A percentile compares a stretch with the other conserved stretches of the same genome.
Evolutionary conservation across 768 basidiomycete species (phyloP).

Genomic region (Cantharellus cinnabarinus): DNA sequence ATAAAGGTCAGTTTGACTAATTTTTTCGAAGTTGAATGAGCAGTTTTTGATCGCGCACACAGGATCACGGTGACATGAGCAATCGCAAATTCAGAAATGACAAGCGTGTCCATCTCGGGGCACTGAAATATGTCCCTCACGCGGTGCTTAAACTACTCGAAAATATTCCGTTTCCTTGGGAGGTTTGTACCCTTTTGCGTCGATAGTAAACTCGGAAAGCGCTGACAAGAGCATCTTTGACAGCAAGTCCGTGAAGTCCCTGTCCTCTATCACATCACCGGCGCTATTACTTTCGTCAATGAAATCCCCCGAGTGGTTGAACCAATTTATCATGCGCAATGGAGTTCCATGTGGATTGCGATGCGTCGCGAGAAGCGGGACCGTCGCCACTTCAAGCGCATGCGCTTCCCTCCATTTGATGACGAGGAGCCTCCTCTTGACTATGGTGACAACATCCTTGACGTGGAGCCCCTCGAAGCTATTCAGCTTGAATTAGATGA

Average conservation of each 20-base stretch:
- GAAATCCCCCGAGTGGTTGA: conserved; percentile 94
- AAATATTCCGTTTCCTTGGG: conserved; percentile 96
- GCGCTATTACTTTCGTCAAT: conserved; percentile 98
- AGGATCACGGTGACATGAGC: conserved; percentile 99
- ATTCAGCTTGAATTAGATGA: conserved; percentile 91
- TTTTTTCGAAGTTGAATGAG: background rate
- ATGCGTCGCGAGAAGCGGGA: conserved; percentile 98
- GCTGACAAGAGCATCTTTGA: conserved; percentile 1
- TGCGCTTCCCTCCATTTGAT: conserved; percentile 98
- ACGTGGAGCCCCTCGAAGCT: conserved; percentile 92
- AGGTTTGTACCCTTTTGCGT: conserved; percentile 17
- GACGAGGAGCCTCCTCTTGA: conserved; percentile 98
- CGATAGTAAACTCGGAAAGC: background rate
- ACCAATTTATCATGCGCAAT: conserved; percentile 95
- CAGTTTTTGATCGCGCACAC: conserved; percentile 27
- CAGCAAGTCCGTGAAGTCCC: conserved; percentile 95
- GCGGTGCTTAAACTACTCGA: conserved; percentile 98
- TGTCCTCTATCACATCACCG: conserved; percentile 95
- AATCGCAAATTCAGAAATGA: conserved; percentile 98
- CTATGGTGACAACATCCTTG: conserved; percentile 96
- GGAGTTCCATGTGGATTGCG: conserved; percentile 99
- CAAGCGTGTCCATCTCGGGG: conserved; percentile 97
- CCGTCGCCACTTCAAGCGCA: conserved; percentile 96
- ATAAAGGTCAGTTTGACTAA: background rate
- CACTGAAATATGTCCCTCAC: conserved; percentile 89